Conservation (phyloP, 2,329 filamentous ascomycete species). For the Geosmithia putterillii region DNA sequence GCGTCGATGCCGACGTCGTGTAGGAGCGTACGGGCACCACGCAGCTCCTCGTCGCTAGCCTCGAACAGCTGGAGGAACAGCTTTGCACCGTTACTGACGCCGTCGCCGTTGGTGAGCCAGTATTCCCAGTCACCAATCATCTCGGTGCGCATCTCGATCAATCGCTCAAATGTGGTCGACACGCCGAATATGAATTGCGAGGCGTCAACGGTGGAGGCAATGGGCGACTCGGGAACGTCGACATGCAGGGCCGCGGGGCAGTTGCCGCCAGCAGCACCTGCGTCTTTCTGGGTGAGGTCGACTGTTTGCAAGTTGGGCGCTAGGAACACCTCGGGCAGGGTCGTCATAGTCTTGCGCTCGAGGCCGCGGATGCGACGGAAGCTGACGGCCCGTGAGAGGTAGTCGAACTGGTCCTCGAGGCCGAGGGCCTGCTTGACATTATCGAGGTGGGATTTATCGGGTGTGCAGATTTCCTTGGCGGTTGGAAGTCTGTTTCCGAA, state of each 20-base stretch:
- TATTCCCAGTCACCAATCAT: conserved; percentile 46
- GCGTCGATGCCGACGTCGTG: conserved; percentile 38
- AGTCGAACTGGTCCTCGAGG: conserved; percentile 38
- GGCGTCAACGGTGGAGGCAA: conserved; percentile 25
- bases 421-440: conserved; percentile 31
- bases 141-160: conserved; percentile 35
- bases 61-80: conserved; percentile 40
- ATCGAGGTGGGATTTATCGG: conserved; percentile 32
- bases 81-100: conserved; percentile 42
- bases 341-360: conserved; percentile 35
- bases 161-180: conserved; percentile 42
- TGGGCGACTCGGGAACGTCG: conserved; percentile 30
- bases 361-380: conserved; percentile 34
- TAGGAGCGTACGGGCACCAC: conserved; percentile 31
- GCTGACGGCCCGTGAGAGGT: conserved; percentile 42
- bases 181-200: conserved; percentile 47
- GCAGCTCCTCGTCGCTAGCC: conserved; percentile 35
- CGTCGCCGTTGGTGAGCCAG: conserved; percentile 44
- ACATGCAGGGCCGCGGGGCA: conserved; percentile 37
- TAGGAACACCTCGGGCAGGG: conserved; percentile 32
- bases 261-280: conserved; percentile 20
- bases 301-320: conserved; percentile 34
- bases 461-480: conserved; percentile 21
- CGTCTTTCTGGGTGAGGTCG: conserved; percentile 28
- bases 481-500: background rate